Evolutionary conservation across 1,139 yeast species (phyloP), one percentile per base, ranked within the genome.

Genomic region (Sugiyamaella grinbergsii): DNA sequence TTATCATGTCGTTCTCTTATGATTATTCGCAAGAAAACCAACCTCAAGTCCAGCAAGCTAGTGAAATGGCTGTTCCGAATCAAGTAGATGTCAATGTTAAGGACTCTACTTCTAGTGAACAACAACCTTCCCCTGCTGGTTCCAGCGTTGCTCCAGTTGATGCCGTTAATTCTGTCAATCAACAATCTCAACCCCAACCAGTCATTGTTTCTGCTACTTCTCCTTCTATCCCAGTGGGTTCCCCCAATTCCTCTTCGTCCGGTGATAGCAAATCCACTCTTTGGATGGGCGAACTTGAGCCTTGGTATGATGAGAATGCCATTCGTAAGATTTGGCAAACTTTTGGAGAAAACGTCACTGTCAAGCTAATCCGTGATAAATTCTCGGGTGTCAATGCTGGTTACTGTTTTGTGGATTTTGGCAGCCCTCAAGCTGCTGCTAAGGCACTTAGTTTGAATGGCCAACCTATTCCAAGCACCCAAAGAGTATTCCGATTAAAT

Each of bases 201-300:
- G 44, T 40, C 4, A 24, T 26, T 20, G 39, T 28, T 24, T 18
- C 39, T 22, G 19, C 31, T 13, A 42, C 46, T 32, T 42, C 46
- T n/a, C 44, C 44, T 11, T n/a, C 36, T 11, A 7, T 29, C n/a
- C 28, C 16, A 15, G 26, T 13, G 6, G 46, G 46, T 10, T 32
- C 39, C 6, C 47, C 47, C n/a, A n/a, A n/a, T 26, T 8, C 42
- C 16, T 32, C 31, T 10, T 13, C 31, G 2, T 15, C 42, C 16
- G 34, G 29, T 26, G 49, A 45, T 38, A 29, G 28, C 18, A 61
- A 62, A 37, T 58, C 56, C 18, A 73, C 78, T 2, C 67, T 89
- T 49, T 90, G 96, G 96, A 91, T 91, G 97, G 98, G 97, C 8
- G 97, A 90, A 66, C 72, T 91, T 42, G 96, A 90, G 60, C 88